These are phyloP conservation scores for Colletotrichum caudatum DNA, from an alignment of 2,329 filamentous ascomycete genomes.

Conservation along the genomic window DNA sequence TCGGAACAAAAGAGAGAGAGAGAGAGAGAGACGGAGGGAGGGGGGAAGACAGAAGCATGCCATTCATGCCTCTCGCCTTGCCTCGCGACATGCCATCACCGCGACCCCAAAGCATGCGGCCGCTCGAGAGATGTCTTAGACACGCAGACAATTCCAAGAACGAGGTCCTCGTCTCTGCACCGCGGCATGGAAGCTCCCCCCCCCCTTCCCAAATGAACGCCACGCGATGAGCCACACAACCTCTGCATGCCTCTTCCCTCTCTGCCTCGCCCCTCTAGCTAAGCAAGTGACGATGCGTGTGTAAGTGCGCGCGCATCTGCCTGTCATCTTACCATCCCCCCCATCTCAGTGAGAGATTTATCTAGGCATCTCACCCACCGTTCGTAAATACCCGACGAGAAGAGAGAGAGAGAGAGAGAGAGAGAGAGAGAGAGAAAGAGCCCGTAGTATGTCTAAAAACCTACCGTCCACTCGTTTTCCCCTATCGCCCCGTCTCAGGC, in stretches of 20 bases:
- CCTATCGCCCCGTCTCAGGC: background rate
- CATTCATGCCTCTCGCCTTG: background rate
- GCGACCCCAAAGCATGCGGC: constrained; percentile 33
- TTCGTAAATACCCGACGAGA: background rate
- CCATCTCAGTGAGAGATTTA: background rate
- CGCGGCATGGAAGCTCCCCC: background rate
- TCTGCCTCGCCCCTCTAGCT: background rate
- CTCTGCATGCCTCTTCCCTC: background rate
- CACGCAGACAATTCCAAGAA: constrained; percentile 9
- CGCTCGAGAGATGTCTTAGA: constrained; percentile 38
- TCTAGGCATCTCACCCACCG: background rate
- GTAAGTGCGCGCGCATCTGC: background rate
- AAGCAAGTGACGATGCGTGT: background rate
- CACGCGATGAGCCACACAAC: background rate
- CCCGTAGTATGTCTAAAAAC: background rate
- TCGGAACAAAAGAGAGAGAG: background rate
- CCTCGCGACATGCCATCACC: constrained; percentile 1
- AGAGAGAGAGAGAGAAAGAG: too few species aligned
- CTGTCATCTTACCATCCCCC: constrained; percentile 4
- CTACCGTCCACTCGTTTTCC: background rate
- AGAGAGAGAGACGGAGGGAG: background rate
- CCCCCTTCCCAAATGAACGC: background rate
- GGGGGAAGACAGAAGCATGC: background rate
- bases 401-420: too few species aligned
- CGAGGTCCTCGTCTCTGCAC: background rate